Percentiles rank a stretch among this genome's conserved stretches.
phyloP scores from a whole-genome alignment of 208 protist species.

The Leishmania aethiopica region DNA sequence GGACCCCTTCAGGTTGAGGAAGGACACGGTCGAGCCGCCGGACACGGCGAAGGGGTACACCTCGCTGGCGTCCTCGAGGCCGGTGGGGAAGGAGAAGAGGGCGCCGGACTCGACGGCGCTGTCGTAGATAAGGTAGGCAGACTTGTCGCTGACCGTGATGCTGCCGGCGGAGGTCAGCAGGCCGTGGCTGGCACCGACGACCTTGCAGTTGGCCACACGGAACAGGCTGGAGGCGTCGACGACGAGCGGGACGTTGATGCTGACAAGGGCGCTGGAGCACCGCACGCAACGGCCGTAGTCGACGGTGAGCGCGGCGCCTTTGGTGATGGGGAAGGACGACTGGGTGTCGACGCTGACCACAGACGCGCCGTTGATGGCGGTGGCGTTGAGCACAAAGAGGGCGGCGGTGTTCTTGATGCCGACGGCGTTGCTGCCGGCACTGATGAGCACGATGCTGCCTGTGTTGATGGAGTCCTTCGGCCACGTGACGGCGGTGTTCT shows the following conservation, averaged over 20 bases:
- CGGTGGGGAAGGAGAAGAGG: conserved; percentile 14
- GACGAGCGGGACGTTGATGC: conserved; percentile 3
- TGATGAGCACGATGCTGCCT: conserved; percentile 12
- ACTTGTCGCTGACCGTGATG: conserved; percentile 1
- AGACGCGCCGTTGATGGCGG: conserved; percentile 16
- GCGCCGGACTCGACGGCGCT: neutral
- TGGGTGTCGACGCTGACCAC: conserved; percentile 8
- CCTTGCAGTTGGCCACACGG: conserved; percentile 9
- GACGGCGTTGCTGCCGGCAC: conserved; percentile 9
- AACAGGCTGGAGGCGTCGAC: conserved; percentile 20
- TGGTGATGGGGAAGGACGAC: conserved; percentile 13
- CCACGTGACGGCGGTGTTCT: conserved; percentile 20
- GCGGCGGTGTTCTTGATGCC: conserved; percentile 6
- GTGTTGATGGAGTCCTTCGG: conserved; percentile 2
- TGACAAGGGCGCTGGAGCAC: conserved; percentile 17
- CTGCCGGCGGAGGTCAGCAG: conserved; percentile 13
- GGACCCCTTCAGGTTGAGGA: neutral
- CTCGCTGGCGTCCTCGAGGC: neutral
- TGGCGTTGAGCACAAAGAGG: conserved; percentile 23
- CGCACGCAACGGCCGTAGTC: conserved; percentile 13
- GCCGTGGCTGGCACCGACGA: neutral
- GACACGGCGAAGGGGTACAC: conserved; percentile 8
- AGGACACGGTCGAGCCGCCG: conserved; percentile 4
- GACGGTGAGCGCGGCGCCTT: conserved; percentile 11
- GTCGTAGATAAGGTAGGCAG: conserved; percentile 18